Percentiles rank a stretch among this genome's conserved stretches.
phyloP scores from a whole-genome alignment of 139 green algal genomes.

The Raphidocelis subcapitata region DNA sequence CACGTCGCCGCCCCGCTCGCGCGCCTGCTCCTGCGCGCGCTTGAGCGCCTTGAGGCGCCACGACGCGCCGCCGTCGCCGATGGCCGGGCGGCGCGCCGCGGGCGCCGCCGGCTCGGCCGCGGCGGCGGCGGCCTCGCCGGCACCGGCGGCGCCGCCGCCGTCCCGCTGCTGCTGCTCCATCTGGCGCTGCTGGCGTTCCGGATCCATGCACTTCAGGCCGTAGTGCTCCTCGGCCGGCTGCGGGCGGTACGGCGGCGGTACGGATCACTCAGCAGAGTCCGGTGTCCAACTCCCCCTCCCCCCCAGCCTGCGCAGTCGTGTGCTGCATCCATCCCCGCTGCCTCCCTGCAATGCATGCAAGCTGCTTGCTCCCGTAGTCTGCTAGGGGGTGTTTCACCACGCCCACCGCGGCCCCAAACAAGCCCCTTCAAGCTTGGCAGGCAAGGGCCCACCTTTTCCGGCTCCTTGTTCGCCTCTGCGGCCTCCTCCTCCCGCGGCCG shows the following conservation, averaged over 20 bases:
- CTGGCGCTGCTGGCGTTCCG: neutral
- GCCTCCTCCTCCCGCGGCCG: neutral
- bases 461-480: slow-evolving; percentile 21
- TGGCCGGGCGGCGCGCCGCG: neutral
- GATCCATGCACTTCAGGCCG: no score
- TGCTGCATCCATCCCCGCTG: no score
- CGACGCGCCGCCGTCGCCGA: slow-evolving; percentile 87
- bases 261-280: no score
- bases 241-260: no score
- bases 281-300: no score
- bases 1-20: slow-evolving; percentile 47
- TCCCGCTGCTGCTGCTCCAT: slow-evolving; percentile 2
- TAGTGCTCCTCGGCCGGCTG: neutral
- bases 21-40: slow-evolving; percentile 76
- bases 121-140: slow-evolving; percentile 6
- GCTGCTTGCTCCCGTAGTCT: neutral
- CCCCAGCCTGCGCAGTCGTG: no score
- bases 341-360: no score
- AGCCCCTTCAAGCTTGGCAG: neutral
- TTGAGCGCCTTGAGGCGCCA: slow-evolving; percentile 93
- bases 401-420: neutral
- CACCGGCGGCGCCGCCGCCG: neutral
- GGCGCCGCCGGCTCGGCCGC: neutral
- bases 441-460: slow-evolving; percentile 1
- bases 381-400: neutral